Evolutionary conservation across 495 filamentous ascomycete species (phyloP), one percentile per base, ranked within the genome.

Genomic region (Penicillium waksmanii): DNA sequence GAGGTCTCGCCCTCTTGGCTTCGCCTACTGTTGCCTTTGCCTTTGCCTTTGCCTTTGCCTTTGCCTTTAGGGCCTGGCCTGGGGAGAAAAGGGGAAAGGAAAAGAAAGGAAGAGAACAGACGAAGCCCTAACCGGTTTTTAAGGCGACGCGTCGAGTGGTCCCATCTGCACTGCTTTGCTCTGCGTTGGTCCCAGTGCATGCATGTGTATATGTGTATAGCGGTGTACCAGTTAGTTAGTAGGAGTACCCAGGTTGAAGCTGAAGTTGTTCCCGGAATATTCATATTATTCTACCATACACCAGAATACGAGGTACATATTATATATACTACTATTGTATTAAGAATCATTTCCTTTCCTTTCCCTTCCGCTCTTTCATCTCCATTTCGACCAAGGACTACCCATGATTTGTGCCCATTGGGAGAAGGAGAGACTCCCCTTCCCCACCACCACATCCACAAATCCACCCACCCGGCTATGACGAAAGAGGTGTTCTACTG

Each of bases 401-500:
- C 51, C 33, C 33, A 42, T 42, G 40, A 25, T 49, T 56, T 15
- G 53, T 55, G 40, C 53, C 42, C 44, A 31, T 47, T 38, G 12
- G 18, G 21, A 27, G n/a, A n/a, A n/a, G 21, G 23, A n/a, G 43
- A 1, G 11, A 35, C 18, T 46, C 10, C 18, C 48, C 64, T 53
- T 54, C 44, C 17, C 51, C 33, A 34, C 52, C 57, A 54, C 9
- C 61, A 60, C 54, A 48, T 23, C 27, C 27, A 31, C 53, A 58
- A 17, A 54, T 44, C 53, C 57, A 47, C 63, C 53, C 56, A 52
- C 47, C 57, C 50, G 52, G 61, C 48, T 33, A 70, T 68, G 68
- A 66, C 68, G 66, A 31, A 71, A 64, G 58, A 63, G 53, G 55
- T 58, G 48, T n/a, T n/a, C 47, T 63, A 78, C 56, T 73, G 69